Conservation (phyloP, 148 eudicot genomes). For the Rhododendron mucronatum region DNA sequence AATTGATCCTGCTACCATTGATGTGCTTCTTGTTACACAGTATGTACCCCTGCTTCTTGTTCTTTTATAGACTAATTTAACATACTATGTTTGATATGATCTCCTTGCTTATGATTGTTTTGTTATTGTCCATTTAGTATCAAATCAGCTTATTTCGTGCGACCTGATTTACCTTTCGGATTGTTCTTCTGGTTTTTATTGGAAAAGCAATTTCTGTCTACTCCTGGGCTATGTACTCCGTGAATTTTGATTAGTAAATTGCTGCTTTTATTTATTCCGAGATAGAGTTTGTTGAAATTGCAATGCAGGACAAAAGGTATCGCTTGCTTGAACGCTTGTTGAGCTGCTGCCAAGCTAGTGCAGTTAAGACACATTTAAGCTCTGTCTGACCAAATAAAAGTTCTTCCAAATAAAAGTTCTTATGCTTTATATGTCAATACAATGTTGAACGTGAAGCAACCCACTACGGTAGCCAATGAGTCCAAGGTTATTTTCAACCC, state of each 20-base stretch:
- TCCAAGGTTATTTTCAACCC: not conserved
- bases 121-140: not conserved
- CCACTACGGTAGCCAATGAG: not conserved
- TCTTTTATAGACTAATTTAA: not conserved
- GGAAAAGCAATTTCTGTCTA: not conserved
- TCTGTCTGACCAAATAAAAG: not conserved
- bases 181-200: not conserved
- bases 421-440: not conserved
- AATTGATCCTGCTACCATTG: slow-evolving; percentile 83
- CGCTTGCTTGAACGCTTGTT: not conserved
- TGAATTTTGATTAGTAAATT: not conserved
- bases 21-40: slow-evolving; percentile 93
- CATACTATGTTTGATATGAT: not conserved
- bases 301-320: not conserved
- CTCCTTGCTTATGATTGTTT: not conserved
- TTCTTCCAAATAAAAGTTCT: not conserved
- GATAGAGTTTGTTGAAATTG: not conserved
- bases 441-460: not conserved
- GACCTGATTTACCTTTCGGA: not conserved
- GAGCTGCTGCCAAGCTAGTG: not conserved
- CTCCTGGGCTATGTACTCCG: not conserved
- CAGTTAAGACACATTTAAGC: not conserved
- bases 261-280: not conserved
- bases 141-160: not conserved
- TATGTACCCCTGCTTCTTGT: slow-evolving; percentile 22